A percentile compares a stretch with the other conserved stretches of the same genome.
Conservation (phyloP, 179 eudicot genomes). For the Monotropa hypopitys region DNA sequence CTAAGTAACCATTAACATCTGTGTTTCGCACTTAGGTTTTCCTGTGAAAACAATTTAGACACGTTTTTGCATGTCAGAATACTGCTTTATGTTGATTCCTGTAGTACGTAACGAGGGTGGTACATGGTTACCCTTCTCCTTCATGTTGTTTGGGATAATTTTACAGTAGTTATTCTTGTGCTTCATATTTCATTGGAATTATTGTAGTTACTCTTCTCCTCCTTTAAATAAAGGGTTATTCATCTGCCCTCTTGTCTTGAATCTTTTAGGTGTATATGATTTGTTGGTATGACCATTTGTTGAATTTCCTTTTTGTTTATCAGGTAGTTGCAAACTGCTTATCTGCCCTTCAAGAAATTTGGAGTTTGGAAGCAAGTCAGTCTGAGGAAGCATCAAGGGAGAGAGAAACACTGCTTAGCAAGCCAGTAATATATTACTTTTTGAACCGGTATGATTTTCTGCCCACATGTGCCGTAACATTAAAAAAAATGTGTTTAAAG, state of each 20-base stretch:
- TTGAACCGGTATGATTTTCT: slow-evolving; percentile 46
- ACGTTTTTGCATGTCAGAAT: neutral
- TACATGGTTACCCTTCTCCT: neutral
- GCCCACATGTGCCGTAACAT: neutral
- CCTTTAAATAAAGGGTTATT: neutral
- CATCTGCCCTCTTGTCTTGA: neutral
- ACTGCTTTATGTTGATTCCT: neutral
- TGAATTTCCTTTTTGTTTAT: slow-evolving; percentile 1
- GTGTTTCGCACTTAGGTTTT: neutral
- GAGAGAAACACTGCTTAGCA: slow-evolving; percentile 80
- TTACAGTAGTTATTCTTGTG: neutral
- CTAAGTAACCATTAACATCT: too few species aligned
- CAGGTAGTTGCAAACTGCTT: slow-evolving; percentile 96
- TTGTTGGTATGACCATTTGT: neutral
- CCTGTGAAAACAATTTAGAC: neutral
- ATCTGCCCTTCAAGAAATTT: slow-evolving; percentile 83
- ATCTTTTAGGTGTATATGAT: neutral
- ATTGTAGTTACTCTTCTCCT: neutral
- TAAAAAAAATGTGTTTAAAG: neutral
- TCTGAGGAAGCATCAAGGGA: slow-evolving; percentile 91
- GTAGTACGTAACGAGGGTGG: neutral
- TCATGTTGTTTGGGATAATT: neutral
- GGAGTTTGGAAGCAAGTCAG: slow-evolving; percentile 80
- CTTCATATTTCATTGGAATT: neutral
- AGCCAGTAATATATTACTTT: slow-evolving; percentile 75